These are phyloP conservation scores for Adansonia madagascariensis DNA, from an alignment of 441 rosid species.

Conservation along the genomic window DNA sequence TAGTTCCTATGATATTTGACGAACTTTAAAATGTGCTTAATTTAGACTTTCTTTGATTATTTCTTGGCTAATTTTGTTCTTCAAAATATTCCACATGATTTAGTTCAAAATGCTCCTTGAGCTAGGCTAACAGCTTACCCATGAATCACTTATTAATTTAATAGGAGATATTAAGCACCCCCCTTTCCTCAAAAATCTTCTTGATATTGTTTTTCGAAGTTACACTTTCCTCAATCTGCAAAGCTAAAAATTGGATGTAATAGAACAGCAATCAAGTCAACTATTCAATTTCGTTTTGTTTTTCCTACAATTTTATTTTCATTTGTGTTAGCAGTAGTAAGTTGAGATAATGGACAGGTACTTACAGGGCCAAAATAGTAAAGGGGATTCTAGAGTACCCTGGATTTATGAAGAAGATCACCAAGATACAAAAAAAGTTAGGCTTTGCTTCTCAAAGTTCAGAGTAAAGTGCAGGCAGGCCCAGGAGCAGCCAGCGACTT, in stretches of 20 bases:
- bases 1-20: not conserved
- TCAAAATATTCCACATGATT: not conserved
- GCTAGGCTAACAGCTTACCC: not conserved
- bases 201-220: no score
- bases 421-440: not conserved
- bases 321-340: not conserved
- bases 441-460: not conserved
- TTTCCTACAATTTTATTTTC: not conserved
- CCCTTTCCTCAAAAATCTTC: not conserved
- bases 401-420: not conserved
- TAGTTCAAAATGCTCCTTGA: not conserved
- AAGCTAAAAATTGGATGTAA: not conserved
- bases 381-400: not conserved
- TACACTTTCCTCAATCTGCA: not conserved
- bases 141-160: not conserved
- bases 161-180: not conserved
- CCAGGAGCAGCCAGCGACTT: slow-evolving; percentile 17
- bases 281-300: no score
- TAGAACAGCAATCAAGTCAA: not conserved
- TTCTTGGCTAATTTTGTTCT: no score
- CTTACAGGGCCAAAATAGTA: not conserved
- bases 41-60: not conserved
- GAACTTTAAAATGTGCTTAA: not conserved
- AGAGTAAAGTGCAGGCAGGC: not conserved
- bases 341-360: not conserved